Evolutionary conservation across 495 filamentous ascomycete species (phyloP).

Genomic region (Geoglossum glabrum): DNA sequence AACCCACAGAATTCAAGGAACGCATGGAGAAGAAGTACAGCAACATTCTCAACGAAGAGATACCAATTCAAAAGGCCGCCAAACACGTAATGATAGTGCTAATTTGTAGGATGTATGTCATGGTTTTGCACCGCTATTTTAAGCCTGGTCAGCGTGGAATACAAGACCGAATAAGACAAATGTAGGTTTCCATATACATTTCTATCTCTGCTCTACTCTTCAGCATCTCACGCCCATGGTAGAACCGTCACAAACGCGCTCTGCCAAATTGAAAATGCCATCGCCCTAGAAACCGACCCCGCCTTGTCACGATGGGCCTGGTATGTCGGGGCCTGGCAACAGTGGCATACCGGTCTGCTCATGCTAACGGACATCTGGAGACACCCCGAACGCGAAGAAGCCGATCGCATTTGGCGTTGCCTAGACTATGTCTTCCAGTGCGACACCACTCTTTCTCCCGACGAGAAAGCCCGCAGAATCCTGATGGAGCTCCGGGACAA

Average conservation of each 20-base stretch:
- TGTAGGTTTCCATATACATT: background rate
- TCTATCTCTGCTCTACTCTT: constrained; percentile 17
- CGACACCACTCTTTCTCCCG: constrained; percentile 23
- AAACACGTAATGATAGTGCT: constrained; percentile 39
- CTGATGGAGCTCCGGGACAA: constrained; percentile 21
- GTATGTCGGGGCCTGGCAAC: constrained; percentile 34
- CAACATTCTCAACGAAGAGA: constrained; percentile 31
- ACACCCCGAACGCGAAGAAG: constrained; percentile 31
- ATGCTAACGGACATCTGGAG: constrained; percentile 33
- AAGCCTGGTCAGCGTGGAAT: constrained; percentile 28
- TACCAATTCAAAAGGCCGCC: constrained; percentile 37
- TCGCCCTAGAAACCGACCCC: constrained; percentile 33
- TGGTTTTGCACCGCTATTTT: constrained; percentile 40
- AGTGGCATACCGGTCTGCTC: constrained; percentile 33
- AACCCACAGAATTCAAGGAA: background rate
- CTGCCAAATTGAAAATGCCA: constrained; percentile 36
- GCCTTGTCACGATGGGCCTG: constrained; percentile 31
- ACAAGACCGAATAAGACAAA: constrained; percentile 22
- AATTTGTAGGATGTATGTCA: constrained; percentile 39
- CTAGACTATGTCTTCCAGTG: constrained; percentile 51
- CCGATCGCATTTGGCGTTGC: constrained; percentile 44
- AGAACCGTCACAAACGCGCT: constrained; percentile 28
- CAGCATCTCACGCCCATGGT: constrained; percentile 20
- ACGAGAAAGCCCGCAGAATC: constrained; percentile 22
- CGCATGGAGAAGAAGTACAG: constrained; percentile 39